A percentile compares a stretch with the other conserved stretches of the same genome.
Conservation (phyloP, 768 basidiomycete species). For the Boletus pseudopeckii region DNA sequence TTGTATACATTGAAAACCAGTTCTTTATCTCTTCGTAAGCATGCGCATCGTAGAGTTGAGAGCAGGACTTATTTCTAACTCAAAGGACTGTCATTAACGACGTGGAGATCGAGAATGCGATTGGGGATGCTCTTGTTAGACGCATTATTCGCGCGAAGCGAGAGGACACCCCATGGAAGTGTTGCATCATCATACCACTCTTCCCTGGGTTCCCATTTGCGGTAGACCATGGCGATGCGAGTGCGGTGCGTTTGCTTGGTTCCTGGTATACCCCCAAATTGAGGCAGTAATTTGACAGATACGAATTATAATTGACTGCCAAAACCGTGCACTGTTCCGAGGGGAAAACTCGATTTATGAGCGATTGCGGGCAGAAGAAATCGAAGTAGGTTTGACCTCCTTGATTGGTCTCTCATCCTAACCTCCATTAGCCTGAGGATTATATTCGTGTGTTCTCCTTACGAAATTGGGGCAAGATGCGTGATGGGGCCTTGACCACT, state of each 20-base stretch:
- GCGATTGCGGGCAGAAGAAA: conserved; percentile 78
- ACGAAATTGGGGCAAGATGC: conserved; percentile 90
- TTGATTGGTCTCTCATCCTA: background rate
- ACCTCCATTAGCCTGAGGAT: conserved; percentile 70
- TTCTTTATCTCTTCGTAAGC: conserved; percentile 87
- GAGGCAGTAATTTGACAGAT: conserved; percentile 44
- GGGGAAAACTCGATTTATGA: conserved; percentile 92
- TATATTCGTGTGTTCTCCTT: conserved; percentile 90
- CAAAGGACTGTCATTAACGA: conserved; percentile 84
- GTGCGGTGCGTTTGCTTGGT: conserved; percentile 57
- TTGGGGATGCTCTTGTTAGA: conserved; percentile 90
- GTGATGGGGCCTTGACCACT: conserved; percentile 77
- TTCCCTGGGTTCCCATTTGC: conserved; percentile 93
- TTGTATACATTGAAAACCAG: conserved; percentile 97
- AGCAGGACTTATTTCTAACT: background rate
- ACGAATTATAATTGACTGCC: conserved; percentile 93
- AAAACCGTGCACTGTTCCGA: conserved; percentile 82
- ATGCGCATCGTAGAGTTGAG: background rate
- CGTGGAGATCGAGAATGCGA: conserved; percentile 84
- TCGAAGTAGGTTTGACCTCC: conserved; percentile 55
- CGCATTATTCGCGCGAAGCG: conserved; percentile 86
- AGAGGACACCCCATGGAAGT: conserved; percentile 82
- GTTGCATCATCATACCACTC: conserved; percentile 88
- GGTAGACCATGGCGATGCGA: conserved; percentile 90
- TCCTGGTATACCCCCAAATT: background rate